Base-by-base conservation (phyloP, 2,329 filamentous ascomycete species). In the Stagonosporopsis tanaceti region DNA sequence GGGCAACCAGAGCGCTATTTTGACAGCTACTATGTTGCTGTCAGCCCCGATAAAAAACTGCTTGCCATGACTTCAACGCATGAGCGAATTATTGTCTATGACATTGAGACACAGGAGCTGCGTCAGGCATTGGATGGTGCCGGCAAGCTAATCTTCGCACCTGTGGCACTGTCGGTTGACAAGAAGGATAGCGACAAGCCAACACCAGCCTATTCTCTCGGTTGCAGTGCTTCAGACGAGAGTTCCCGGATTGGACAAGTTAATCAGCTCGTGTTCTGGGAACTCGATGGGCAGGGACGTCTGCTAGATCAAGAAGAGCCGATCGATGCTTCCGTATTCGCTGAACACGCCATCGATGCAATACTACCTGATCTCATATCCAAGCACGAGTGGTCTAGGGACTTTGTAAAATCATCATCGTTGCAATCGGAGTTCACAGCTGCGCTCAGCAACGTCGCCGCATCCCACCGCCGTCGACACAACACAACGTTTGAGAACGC, bases 251-350 rank as follows among this genome's bases (percentile, higher is more conserved):
- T 15, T 20, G 54, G 47, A 20, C 9, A 44, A 3, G 15, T 50
- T 5, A 53, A 56, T 30, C 50, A 52, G 28, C 60, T 74, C 4
- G 63, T 68, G 0, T 50, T 73, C 28, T 73, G 70, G 68, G 68
- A 72, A 8, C 54, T 73, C 1, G 68, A 72, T 28, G 57, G 61
- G 17, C 59, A 70, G 30, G 71, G 70, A 1, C 67, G 67, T 20
- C 47, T 67, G 15, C 34, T 73, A 0, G 68, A 67, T 32, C 64
- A 69, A 34, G 70, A 72, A 58, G 68, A 73, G 41, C 52, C 61
- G 2, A 64, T 74, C 30, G 65, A 72, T 46, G 34, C 64, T 7
- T 39, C 58, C 4, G 48, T 39, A 2, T 60, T 70, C 35, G 70
- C 72, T 12, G 48, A 51, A 3, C 68, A 66, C 60, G 70, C 71